A percentile compares a stretch with the other conserved stretches of the same genome.
Conservation (phyloP, 2,329 filamentous ascomycete species). For the Colletotrichum sp. region DNA sequence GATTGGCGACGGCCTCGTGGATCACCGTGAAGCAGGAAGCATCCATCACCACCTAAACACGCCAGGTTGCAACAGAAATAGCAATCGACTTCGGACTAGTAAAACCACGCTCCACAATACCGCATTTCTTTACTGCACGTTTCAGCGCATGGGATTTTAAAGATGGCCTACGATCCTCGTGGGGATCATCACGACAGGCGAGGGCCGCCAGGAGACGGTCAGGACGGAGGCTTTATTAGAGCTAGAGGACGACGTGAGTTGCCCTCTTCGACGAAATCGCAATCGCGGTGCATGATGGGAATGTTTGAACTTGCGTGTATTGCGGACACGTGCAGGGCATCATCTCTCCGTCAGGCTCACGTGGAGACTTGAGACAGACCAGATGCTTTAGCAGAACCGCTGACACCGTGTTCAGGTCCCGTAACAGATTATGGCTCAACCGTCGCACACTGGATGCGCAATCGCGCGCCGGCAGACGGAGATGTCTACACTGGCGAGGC, state of each 20-base stretch:
- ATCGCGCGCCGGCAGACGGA: slow-evolving; percentile 54
- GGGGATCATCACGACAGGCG: slow-evolving; percentile 49
- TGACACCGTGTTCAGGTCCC: slow-evolving; percentile 63
- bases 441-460: slow-evolving; percentile 88
- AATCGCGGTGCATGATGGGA: not conserved
- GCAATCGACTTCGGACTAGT: not conserved
- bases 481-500: slow-evolving; percentile 69
- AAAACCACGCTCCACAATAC: not conserved
- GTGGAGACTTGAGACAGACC: not conserved
- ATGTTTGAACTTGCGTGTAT: not conserved
- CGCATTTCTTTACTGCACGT: not conserved
- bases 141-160: slow-evolving; percentile 18
- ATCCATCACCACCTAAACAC: not conserved
- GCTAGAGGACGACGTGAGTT: slow-evolving; percentile 58
- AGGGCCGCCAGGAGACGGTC: slow-evolving; percentile 39
- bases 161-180: slow-evolving; percentile 61
- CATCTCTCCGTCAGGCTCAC: not conserved
- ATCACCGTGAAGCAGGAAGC: not conserved
- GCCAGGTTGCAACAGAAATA: not conserved
- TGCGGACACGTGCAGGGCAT: not conserved
- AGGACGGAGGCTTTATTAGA: slow-evolving; percentile 52
- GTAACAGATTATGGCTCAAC: slow-evolving; percentile 94
- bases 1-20: slow-evolving; percentile 6
- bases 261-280: not conserved
- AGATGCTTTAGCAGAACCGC: not conserved